phyloP scores from a whole-genome alignment of 371 early-diverging fungal genomes.

The Mucor circinelloides region DNA sequence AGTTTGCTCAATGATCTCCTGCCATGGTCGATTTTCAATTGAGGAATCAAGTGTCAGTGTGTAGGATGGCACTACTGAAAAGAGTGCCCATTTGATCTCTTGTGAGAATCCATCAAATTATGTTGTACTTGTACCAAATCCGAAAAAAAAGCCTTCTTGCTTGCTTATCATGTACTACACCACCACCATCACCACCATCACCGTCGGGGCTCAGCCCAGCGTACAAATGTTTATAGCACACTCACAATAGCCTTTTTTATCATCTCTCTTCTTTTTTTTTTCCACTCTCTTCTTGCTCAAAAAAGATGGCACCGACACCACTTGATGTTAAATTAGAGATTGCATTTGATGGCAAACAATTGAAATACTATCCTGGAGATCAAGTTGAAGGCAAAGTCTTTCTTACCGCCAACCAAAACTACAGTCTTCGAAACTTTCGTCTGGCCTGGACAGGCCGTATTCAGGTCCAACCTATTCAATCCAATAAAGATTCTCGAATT shows the following conservation, averaged over 20 bases:
- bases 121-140: too few relatives aligned
- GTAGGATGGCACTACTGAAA: too few relatives aligned
- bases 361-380: slow-evolving; percentile 24
- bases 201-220: background rate
- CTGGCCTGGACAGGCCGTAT: slow-evolving; percentile 29
- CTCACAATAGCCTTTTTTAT: background rate
- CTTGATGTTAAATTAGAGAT: slow-evolving; percentile 27
- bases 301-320: slow-evolving; percentile 10
- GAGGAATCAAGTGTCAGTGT: too few relatives aligned
- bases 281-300: background rate
- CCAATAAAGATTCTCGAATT: slow-evolving; percentile 8
- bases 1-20: too few relatives aligned
- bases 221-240: background rate
- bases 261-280: background rate
- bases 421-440: slow-evolving; percentile 17
- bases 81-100: too few relatives aligned
- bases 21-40: too few relatives aligned
- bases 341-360: slow-evolving; percentile 1
- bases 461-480: slow-evolving; percentile 19
- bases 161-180: background rate
- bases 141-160: background rate
- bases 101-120: too few relatives aligned
- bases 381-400: slow-evolving; percentile 18
- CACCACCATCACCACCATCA: background rate
- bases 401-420: slow-evolving; percentile 18